Conservation (phyloP, 345 rosid species). For the Brassica cretica region DNA sequence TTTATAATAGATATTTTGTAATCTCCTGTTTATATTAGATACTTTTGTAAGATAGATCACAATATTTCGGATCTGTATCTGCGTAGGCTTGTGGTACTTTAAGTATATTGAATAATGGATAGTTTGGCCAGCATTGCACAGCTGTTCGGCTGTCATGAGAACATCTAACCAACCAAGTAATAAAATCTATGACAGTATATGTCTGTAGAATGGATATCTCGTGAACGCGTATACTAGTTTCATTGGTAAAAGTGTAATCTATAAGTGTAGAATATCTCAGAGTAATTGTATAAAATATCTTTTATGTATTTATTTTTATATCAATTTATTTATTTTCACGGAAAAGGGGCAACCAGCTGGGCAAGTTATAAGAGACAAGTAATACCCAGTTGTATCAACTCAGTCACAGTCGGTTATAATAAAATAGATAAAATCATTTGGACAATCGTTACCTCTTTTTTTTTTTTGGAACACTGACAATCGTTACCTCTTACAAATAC, state of each 20-base stretch:
- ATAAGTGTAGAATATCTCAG: neutral
- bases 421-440: neutral
- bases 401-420: conserved; percentile 30
- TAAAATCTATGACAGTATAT: neutral
- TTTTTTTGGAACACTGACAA: neutral
- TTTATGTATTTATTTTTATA: neutral
- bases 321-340: neutral
- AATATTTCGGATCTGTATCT: neutral
- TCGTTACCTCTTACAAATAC: neutral
- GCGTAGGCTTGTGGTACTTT: neutral
- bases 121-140: neutral
- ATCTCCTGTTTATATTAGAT: neutral
- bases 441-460: conserved; percentile 10
- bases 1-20: neutral
- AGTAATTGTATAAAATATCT: neutral
- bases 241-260: neutral
- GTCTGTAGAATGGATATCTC: neutral
- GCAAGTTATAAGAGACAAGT: conserved; percentile 33
- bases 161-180: neutral
- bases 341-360: conserved; percentile 22
- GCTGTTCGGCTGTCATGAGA: neutral
- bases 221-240: neutral
- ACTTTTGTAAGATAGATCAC: neutral
- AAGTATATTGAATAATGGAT: neutral
- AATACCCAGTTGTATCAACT: conserved; percentile 35